Conservation (phyloP, 2,329 filamentous ascomycete genomes). For the Penicillium sp. region DNA sequence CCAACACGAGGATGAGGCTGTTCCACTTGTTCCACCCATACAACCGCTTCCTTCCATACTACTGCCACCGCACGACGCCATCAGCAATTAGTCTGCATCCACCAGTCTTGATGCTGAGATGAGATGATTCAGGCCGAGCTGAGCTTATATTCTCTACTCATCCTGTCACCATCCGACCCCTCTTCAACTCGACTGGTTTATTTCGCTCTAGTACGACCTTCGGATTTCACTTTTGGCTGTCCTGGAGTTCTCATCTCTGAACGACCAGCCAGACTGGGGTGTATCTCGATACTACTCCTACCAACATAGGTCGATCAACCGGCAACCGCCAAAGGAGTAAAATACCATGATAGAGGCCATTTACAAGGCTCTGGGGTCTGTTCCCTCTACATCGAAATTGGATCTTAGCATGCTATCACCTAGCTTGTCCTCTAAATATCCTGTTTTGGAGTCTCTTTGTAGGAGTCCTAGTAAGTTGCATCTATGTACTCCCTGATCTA, state of each 20-base stretch:
- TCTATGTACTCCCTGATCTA: conserved; percentile 21
- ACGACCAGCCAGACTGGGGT: neutral
- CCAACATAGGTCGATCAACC: neutral
- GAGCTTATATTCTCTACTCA: neutral
- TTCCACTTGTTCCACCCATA: neutral
- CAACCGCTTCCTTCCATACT: neutral
- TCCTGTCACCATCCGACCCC: neutral
- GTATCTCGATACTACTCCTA: neutral
- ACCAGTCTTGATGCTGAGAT: neutral
- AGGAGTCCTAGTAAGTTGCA: conserved; percentile 32
- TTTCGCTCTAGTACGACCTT: conserved; percentile 9
- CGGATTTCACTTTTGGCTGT: neutral
- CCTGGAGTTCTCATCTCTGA: neutral
- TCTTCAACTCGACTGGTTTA: neutral
- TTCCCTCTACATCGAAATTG: neutral
- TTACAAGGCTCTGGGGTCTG: conserved; percentile 11
- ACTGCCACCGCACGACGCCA: neutral
- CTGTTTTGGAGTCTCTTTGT: conserved; percentile 25
- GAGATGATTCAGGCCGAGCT: neutral
- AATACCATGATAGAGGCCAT: conserved; percentile 21
- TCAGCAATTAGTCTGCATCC: neutral
- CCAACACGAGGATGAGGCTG: neutral
- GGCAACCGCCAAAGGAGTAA: conserved; percentile 14
- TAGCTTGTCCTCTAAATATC: conserved; percentile 16
- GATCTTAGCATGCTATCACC: conserved; percentile 19